Conservation (phyloP, 2,329 filamentous ascomycete genomes). For the Stagonosporopsis vannaccii region DNA sequence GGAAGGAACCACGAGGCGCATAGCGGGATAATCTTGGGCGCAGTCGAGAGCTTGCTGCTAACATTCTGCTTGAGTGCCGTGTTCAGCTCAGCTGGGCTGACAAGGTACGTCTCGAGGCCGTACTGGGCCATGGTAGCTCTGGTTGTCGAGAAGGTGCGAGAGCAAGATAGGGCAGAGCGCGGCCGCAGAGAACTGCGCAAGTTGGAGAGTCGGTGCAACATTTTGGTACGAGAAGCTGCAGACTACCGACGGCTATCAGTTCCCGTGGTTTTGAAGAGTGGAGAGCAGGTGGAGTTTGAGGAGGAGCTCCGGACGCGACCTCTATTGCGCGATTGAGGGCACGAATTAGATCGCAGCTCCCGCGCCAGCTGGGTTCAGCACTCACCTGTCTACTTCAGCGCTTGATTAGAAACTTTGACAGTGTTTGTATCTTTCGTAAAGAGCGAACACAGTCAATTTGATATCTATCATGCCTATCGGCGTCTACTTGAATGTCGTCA, state of each 20-base stretch:
- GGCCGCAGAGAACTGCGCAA: constrained; percentile 34
- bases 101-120: constrained; percentile 79
- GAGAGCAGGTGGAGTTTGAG: constrained; percentile 9
- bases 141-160: constrained; percentile 21
- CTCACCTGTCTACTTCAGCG: constrained; percentile 8
- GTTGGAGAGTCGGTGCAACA: constrained; percentile 18
- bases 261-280: not conserved
- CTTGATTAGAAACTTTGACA: not conserved
- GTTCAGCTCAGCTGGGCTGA: constrained; percentile 82
- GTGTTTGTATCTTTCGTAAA: constrained; percentile 1
- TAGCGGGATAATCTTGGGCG: constrained; percentile 84
- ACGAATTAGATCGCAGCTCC: constrained; percentile 21
- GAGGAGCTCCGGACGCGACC: constrained; percentile 11
- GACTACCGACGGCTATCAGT: constrained; percentile 13
- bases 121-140: constrained; percentile 41
- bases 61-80: constrained; percentile 84
- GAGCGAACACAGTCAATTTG: not conserved
- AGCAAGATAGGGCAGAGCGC: constrained; percentile 23
- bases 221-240: constrained; percentile 37
- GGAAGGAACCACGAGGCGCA: constrained; percentile 97
- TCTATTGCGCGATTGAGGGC: constrained; percentile 26
- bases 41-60: constrained; percentile 77
- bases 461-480: constrained; percentile 4
- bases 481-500: constrained; percentile 18
- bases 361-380: constrained; percentile 5